Evolutionary conservation across 768 basidiomycete genomes (phyloP).

Genomic region (Polyporus arcularius): DNA sequence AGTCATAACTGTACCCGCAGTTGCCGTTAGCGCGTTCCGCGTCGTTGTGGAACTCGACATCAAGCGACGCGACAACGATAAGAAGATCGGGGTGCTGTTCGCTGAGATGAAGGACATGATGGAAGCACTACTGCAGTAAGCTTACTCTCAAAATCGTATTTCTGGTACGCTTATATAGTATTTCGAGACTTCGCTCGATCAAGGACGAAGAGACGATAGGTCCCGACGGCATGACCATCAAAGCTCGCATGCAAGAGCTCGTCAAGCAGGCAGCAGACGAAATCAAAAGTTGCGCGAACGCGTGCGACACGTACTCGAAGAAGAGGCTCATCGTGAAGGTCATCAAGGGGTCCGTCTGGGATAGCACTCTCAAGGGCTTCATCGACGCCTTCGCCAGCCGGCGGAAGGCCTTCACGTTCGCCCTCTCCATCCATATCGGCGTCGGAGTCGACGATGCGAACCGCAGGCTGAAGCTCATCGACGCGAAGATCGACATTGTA

Average conservation of each 20-base stretch:
- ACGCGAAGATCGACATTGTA: slow-evolving; percentile 32
- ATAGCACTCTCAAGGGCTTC: slow-evolving; percentile 27
- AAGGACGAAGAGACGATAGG: slow-evolving; percentile 32
- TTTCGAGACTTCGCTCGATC: slow-evolving; percentile 33
- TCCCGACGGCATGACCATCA: slow-evolving; percentile 36
- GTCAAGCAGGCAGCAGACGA: slow-evolving; percentile 31
- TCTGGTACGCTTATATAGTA: neutral
- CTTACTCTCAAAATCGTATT: neutral
- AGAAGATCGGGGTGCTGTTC: slow-evolving; percentile 47
- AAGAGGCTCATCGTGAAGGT: slow-evolving; percentile 34
- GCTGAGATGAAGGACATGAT: slow-evolving; percentile 56
- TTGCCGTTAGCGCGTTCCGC: slow-evolving; percentile 52
- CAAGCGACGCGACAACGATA: slow-evolving; percentile 52
- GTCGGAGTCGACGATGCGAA: slow-evolving; percentile 26
- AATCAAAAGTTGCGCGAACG: slow-evolving; percentile 35
- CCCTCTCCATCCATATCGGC: slow-evolving; percentile 32
- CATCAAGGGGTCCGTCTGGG: slow-evolving; percentile 33
- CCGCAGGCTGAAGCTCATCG: slow-evolving; percentile 19
- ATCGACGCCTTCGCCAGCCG: slow-evolving; percentile 27
- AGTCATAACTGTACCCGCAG: slow-evolving; percentile 22
- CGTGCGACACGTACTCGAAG: slow-evolving; percentile 36
- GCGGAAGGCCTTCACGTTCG: slow-evolving; percentile 30
- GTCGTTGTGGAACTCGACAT: slow-evolving; percentile 50
- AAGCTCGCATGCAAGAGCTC: slow-evolving; percentile 36
- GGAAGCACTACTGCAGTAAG: slow-evolving; percentile 47